Evolutionary conservation across 176 grass and related monocot species (phyloP), one percentile per base, ranked within the genome.

Genomic region (Calamus simplicifolius): DNA sequence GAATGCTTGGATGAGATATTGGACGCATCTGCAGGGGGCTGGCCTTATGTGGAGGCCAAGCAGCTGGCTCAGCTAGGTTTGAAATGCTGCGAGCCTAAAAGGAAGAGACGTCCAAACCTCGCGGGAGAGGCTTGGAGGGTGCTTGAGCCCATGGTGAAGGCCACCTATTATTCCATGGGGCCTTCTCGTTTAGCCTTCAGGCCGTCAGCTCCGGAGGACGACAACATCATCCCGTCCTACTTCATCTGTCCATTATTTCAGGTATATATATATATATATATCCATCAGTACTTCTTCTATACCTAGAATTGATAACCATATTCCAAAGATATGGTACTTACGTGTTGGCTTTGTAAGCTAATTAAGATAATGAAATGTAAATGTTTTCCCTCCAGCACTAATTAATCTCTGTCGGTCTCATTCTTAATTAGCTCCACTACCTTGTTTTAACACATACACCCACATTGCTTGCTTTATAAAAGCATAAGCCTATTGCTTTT

Each of bases 211-310:
- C 3, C 35, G 3, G 35, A 43, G 35, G 35, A 43, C 31, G 6
- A 35, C 31, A 8, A 8, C 10, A 12, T 7, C 35, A 43, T 43
- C 35, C 72, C 89, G 31, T 73, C 75, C 5, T 82, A 66, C 67
- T 88, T 79, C 68, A 64, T 82, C 53, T 85, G 78, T 58, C 89
- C 68, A 59, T 75, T 78, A 5, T 72, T 72, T 55, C 71, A 89
- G 81, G 81, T 74, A 14, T n/a, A n/a, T n/a, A n/a, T n/a, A n/a
- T n/a, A n/a, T n/a, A n/a, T n/a, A n/a, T n/a, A n/a, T n/a, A n/a
- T n/a, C n/a, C n/a, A n/a, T n/a, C n/a, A n/a, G n/a, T n/a, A n/a
- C n/a, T n/a, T n/a, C n/a, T n/a, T n/a, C n/a, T n/a, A n/a, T n/a
- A n/a, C n/a, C n/a, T n/a, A n/a, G n/a, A n/a, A n/a, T n/a, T n/a